Percentiles rank a stretch among this genome's conserved stretches.
These are phyloP conservation scores for Coniferiporia sulphurascens DNA, from an alignment of 1,284 basidiomycete genomes.

Conservation along the genomic window DNA sequence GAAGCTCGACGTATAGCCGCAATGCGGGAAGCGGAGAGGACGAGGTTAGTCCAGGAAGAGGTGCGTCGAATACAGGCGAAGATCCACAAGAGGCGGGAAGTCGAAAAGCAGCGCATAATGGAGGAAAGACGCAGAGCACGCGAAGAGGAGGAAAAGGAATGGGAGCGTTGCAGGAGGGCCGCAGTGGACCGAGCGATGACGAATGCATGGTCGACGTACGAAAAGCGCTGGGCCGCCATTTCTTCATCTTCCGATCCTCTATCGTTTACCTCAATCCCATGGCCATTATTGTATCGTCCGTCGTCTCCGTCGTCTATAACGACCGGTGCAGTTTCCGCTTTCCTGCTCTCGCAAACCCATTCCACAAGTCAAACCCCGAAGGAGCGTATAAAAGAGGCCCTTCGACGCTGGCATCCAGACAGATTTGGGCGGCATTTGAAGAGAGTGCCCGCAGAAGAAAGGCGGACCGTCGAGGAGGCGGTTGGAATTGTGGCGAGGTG, in stretches of 20 bases:
- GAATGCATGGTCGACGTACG: constrained; percentile 57
- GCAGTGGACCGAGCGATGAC: constrained; percentile 23
- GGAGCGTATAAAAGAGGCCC: constrained; percentile 58
- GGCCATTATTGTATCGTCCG: constrained; percentile 51
- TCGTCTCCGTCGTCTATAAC: constrained; percentile 44
- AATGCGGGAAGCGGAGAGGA: constrained; percentile 32
- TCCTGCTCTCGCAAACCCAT: constrained; percentile 58
- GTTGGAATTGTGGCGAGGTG: constrained; percentile 65
- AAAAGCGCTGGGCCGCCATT: constrained; percentile 53
- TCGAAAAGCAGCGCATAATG: constrained; percentile 38
- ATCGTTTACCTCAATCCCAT: constrained; percentile 60
- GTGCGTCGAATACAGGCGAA: constrained; percentile 27
- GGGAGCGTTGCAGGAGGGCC: constrained; percentile 3
- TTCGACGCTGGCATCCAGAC: constrained; percentile 76
- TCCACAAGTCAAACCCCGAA: constrained; percentile 52
- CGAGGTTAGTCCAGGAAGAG: constrained; percentile 28
- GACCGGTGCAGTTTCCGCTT: constrained; percentile 42
- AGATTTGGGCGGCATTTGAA: constrained; percentile 53
- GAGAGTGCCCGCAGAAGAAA: constrained; percentile 53
- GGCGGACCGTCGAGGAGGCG: constrained; percentile 52
- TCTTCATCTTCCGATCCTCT: constrained; percentile 39
- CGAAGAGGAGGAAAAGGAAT: constrained; percentile 12
- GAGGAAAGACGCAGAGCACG: constrained; percentile 34
- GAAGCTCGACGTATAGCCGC: constrained; percentile 22
- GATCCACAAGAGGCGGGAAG: constrained; percentile 21